Evolutionary conservation across 768 basidiomycete species (phyloP), one percentile per base, ranked within the genome.

Genomic region (Hygrocybe punicea): DNA sequence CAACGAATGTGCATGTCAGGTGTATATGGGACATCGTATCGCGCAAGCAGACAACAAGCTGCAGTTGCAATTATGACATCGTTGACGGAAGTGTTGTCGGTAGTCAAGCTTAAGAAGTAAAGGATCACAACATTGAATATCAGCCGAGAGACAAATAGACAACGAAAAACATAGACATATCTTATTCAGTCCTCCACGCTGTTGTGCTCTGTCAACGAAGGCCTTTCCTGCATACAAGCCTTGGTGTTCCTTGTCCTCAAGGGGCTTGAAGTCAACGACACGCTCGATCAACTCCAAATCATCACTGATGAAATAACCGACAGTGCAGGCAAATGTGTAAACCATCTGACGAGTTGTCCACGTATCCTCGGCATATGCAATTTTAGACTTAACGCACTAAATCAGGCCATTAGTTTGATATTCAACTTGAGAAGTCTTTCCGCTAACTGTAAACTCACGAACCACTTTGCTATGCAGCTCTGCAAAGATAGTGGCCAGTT

Each of bases 1-100:
- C 74, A 75, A 2, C 64, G 70, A 17, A 74, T 71, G 21, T 74
- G 74, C n/a, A 65, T 62, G 40, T 71, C 64, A 7, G 69, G 65
- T 7, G 54, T 53, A 25, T 62, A 60, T 24, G 63, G 62, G 19
- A 73, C 59, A 3, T 63, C 63, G 60, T 71, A 73, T 17, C 59
- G 58, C 2, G 63, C 55, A 1, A 65, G 23, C 9, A 70, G 58
- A 34, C 58, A 46, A 6, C 58, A 60, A n/a, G 64, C 60, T 2
- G 62, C 55, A 0, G 66, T 66, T 6, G 45, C 21, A 6, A 71
- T 44, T 7, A 77, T 58, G 6, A 76, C 71, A 57, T 75, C 65
- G 45, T 76, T 75, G 16, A 67, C 60, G 0, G 65, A 60, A 0
- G 71, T 73, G 64, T 76, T 77, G 57, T 76, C 71, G 14, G 65